Evolutionary conservation across 768 basidiomycete genomes (phyloP), one percentile per base, ranked within the genome.

Genomic region (Lactarius tabidus): DNA sequence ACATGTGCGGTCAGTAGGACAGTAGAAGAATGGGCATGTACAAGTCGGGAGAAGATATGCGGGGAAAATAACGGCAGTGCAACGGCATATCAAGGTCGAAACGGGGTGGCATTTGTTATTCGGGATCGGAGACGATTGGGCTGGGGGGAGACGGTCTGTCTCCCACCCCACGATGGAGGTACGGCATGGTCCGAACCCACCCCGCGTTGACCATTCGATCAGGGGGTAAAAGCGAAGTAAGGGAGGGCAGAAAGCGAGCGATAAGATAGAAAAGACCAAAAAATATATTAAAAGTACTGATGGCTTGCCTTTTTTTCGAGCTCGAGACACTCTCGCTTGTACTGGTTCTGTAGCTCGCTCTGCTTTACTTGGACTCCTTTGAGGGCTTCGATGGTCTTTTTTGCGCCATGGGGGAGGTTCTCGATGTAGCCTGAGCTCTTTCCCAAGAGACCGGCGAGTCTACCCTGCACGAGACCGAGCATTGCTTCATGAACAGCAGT

Each of bases 401-500:
- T 91, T 72, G 95, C 86, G 52, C 89, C 85, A 54, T 82, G 77
- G 14, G 95, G 90, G 58, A 98, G 84, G 71, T 81, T 82, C 79
- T 98, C 94, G 79, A 99, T 85, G 79, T 99, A 99, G 17, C 95
- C 95, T 17, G 93, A 95, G 73, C 92, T 93, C 76, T 87, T 88
- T 57, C 96, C 96, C 68, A 98, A 79, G 41, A 99, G 87, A 71
- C 81, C 82, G 39, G 87, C 85, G 67, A 99, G 89, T 76, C 87
- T 89, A 70, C 88, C 88, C 69, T 98, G 93, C 17, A 98, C 93
- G 76, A 98, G 82, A 59, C 86, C 88, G 52, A 93, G 79, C 80
- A 93, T 88, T 23, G 88, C 88, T 70, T 84, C 81, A 76, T 84
- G 79, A 10, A 85, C 73, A 26, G 77, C 79, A 6, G 82, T 82